Evolutionary conservation across 2,329 filamentous ascomycete genomes (phyloP).

Genomic region (Chrysosporium keratinophilum): DNA sequence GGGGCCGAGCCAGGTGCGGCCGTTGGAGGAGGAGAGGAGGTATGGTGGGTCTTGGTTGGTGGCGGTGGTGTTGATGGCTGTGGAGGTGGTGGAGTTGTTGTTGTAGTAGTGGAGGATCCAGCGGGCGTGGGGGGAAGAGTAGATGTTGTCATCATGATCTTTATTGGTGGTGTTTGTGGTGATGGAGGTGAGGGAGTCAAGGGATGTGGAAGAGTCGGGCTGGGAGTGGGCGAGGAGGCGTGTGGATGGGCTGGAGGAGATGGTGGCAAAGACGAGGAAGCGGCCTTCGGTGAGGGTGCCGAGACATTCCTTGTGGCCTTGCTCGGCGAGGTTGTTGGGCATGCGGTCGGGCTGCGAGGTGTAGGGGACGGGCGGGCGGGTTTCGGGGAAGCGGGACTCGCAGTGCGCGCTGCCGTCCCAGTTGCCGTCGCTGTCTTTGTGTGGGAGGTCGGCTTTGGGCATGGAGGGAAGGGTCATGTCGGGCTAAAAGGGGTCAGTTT

Average conservation of each 20-base stretch:
- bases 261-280: slow-evolving; percentile 38
- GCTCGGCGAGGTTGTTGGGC: slow-evolving; percentile 33
- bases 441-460: slow-evolving; percentile 37
- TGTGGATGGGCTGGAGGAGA: neutral
- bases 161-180: no score
- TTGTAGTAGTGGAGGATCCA: slow-evolving; percentile 17
- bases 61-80: slow-evolving; percentile 11
- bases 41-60: slow-evolving; percentile 15
- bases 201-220: neutral
- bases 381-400: slow-evolving; percentile 29
- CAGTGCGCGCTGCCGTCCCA: slow-evolving; percentile 41
- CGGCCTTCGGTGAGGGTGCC: slow-evolving; percentile 47
- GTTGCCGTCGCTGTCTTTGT: slow-evolving; percentile 33
- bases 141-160: neutral
- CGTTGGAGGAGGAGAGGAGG: slow-evolving; percentile 13
- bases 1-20: slow-evolving; percentile 12
- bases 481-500: slow-evolving; percentile 26
- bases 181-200: neutral
- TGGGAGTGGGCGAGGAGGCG: slow-evolving; percentile 12
- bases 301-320: slow-evolving; percentile 45
- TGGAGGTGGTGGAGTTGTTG: slow-evolving; percentile 12
- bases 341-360: slow-evolving; percentile 31
- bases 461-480: slow-evolving; percentile 41
- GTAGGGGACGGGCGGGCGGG: slow-evolving; percentile 42
- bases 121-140: slow-evolving; percentile 1